Evolutionary conservation across 371 early-diverging fungal genomes (phyloP).

Genomic region (Mortierella sp.): DNA sequence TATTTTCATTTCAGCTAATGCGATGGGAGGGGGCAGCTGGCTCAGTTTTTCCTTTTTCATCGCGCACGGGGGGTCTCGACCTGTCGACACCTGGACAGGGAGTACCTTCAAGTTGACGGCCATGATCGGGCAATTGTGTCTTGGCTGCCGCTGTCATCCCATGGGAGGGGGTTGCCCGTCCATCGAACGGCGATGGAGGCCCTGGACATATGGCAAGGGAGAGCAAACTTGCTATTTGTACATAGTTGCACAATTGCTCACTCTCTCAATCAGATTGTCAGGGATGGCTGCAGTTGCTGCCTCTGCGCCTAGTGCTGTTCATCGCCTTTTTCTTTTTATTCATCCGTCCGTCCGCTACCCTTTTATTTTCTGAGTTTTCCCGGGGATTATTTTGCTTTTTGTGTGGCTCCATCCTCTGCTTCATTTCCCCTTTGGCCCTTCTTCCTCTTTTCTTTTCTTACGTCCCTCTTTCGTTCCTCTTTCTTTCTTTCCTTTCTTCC

Average conservation of each 20-base stretch:
- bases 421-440: background rate
- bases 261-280: background rate
- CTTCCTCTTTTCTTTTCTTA: background rate
- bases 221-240: no score
- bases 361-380: background rate
- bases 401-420: background rate
- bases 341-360: background rate
- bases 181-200: no score
- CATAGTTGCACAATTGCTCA: no score
- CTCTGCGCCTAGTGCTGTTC: background rate
- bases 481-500: background rate
- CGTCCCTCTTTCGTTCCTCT: background rate
- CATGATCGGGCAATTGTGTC: background rate
- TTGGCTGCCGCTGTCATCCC: no score
- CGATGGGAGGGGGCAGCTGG: constrained; percentile 16
- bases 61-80: constrained; percentile 5
- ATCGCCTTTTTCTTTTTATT: background rate
- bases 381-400: background rate
- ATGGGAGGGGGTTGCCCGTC: no score
- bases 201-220: no score
- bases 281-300: background rate
- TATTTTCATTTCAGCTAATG: background rate
- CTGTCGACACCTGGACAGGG: background rate
- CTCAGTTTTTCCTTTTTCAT: constrained; percentile 17
- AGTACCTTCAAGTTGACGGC: background rate